phyloP scores from a whole-genome alignment of 495 filamentous ascomycete species.

The Penicillium macrosclerotiorum region DNA sequence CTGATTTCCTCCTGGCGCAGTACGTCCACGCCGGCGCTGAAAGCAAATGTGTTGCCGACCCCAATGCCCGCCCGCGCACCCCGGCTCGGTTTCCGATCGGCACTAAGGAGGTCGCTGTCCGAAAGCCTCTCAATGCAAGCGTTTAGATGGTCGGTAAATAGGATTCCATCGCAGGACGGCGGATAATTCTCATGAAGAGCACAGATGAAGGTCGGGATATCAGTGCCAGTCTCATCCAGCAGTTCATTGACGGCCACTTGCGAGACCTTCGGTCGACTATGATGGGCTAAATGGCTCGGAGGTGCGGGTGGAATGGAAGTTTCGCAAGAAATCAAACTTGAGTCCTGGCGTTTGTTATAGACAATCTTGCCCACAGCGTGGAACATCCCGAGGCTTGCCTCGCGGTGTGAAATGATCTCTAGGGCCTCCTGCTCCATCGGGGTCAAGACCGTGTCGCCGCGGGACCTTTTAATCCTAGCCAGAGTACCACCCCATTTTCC shows the following conservation, averaged over 20 bases:
- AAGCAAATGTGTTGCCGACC: constrained; percentile 40
- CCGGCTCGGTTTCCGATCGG: constrained; percentile 27
- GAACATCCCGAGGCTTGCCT: constrained; percentile 86
- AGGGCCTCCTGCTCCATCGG: constrained; percentile 70
- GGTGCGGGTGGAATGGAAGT: constrained; percentile 42
- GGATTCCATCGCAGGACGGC: constrained; percentile 69
- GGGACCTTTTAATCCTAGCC: constrained; percentile 55
- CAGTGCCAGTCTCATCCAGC: constrained; percentile 85
- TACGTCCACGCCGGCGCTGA: constrained; percentile 59
- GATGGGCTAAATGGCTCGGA: constrained; percentile 61
- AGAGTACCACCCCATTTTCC: constrained; percentile 68
- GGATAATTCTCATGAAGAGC: constrained; percentile 94
- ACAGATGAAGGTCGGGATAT: constrained; percentile 83
- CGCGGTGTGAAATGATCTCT: constrained; percentile 74
- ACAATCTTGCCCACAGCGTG: constrained; percentile 94
- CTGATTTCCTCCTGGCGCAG: constrained; percentile 88
- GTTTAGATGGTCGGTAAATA: constrained; percentile 62
- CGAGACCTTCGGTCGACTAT: constrained; percentile 61
- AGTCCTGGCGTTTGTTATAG: constrained; percentile 79
- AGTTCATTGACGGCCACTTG: constrained; percentile 72
- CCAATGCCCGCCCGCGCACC: constrained; percentile 30
- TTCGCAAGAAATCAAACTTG: constrained; percentile 17
- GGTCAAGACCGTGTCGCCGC: constrained; percentile 56
- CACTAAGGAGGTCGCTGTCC: constrained; percentile 77
- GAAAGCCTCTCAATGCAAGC: constrained; percentile 81